phyloP scores from a whole-genome alignment of 768 basidiomycete genomes.

The Aureoboletus auriporus region DNA sequence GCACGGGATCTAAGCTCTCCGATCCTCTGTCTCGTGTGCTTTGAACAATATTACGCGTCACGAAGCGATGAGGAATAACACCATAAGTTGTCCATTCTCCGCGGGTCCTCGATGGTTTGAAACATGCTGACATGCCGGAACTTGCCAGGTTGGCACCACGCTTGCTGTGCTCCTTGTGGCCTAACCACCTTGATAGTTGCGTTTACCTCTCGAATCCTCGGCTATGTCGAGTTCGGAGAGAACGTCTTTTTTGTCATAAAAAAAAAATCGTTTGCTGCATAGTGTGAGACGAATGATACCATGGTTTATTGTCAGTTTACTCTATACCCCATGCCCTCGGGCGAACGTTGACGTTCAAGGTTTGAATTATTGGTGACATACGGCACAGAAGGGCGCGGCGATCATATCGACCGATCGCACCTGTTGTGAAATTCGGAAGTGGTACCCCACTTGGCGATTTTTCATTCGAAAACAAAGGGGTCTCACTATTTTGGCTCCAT shows the following conservation, averaged over 20 bases:
- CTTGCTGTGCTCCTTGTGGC: background rate
- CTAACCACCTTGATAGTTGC: background rate
- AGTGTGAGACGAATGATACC: background rate
- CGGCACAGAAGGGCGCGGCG: conserved; percentile 15
- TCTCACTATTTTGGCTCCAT: conserved; percentile 7
- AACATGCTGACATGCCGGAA: conserved; percentile 13
- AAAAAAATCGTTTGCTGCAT: too few species aligned
- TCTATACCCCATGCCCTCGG: conserved; percentile 1
- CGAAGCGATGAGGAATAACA: conserved; percentile 7
- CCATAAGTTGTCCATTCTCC: conserved; percentile 16
- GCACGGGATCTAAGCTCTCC: conserved; percentile 18
- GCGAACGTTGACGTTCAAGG: conserved; percentile 4
- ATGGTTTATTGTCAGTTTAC: background rate
- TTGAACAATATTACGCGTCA: background rate
- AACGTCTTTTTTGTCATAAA: background rate
- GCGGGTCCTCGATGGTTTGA: conserved; percentile 25
- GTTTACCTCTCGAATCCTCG: conserved; percentile 5
- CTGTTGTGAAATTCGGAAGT: conserved; percentile 12
- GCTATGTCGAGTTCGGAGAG: background rate
- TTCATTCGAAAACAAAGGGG: conserved; percentile 20
- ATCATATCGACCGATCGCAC: conserved; percentile 21
- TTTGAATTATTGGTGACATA: conserved; percentile 11
- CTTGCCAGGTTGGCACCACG: conserved; percentile 2
- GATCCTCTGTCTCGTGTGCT: conserved; percentile 2
- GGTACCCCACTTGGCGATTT: conserved; percentile 18